phyloP scores from a whole-genome alignment of 305 asterid genomes.

The Ajuga reptans region DNA sequence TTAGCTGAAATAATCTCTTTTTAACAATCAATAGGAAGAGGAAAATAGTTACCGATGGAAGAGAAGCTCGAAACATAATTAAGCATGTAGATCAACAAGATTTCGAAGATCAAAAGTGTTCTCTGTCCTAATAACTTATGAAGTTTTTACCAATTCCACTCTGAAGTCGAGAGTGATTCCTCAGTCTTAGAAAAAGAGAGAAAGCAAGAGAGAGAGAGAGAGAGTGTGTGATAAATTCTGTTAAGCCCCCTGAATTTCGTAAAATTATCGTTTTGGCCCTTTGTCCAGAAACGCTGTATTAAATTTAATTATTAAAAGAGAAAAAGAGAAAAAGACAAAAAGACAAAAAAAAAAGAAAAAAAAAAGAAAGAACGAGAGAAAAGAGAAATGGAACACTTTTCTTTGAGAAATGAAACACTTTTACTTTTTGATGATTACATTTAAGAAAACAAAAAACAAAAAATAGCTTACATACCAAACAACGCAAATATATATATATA shows the following conservation, averaged over 20 bases:
- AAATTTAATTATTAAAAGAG: too few relatives aligned
- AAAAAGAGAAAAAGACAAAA: not conserved
- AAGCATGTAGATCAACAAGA: constrained; percentile 18
- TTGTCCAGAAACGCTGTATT: too few relatives aligned
- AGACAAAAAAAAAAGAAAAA: not conserved
- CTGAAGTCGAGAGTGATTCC: constrained; percentile 20
- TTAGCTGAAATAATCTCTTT: not conserved
- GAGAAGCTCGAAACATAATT: constrained; percentile 15
- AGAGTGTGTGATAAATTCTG: not conserved
- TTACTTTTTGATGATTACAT: not conserved
- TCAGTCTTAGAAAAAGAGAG: not conserved
- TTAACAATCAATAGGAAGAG: not conserved
- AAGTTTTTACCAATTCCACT: constrained; percentile 8
- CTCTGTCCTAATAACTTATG: not conserved
- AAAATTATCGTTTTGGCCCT: not conserved
- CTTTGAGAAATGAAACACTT: not conserved
- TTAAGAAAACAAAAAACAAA: too few relatives aligned
- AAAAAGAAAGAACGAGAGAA: not conserved
- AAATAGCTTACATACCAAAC: too few relatives aligned
- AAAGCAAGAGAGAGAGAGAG: not conserved
- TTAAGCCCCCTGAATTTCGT: not conserved
- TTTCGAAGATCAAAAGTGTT: constrained; percentile 3
- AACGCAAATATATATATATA: too few relatives aligned
- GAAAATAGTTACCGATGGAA: not conserved
- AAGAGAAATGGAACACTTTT: not conserved